Conservation (phyloP, 2,329 filamentous ascomycete genomes). For the Herpotrichia juniperi region DNA sequence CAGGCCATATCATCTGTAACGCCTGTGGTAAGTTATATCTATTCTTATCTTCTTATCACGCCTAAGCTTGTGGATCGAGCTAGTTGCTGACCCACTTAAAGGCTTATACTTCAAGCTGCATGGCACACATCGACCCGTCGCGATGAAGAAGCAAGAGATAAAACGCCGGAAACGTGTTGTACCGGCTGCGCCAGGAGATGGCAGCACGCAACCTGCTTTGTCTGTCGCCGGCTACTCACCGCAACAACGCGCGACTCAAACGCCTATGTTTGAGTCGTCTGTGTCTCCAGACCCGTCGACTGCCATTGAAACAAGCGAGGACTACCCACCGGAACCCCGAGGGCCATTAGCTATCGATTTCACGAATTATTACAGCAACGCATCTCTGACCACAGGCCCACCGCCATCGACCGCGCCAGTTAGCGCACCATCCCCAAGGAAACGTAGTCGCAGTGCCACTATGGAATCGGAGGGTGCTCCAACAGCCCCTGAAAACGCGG, state of each 20-base stretch:
- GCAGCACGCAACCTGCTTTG: slow-evolving; percentile 30
- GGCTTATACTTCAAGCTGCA: slow-evolving; percentile 97
- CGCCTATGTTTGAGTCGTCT: slow-evolving; percentile 39
- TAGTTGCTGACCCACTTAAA: slow-evolving; percentile 42
- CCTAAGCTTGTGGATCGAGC: background rate
- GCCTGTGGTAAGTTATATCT: slow-evolving; percentile 79
- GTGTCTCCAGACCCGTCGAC: slow-evolving; percentile 41
- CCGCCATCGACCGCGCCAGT: slow-evolving; percentile 11
- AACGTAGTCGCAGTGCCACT: slow-evolving; percentile 44
- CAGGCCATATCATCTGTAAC: slow-evolving; percentile 97
- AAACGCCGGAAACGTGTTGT: slow-evolving; percentile 95
- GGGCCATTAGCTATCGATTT: slow-evolving; percentile 45
- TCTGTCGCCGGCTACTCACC: slow-evolving; percentile 39
- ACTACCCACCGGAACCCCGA: slow-evolving; percentile 32
- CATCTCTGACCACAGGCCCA: slow-evolving; percentile 17
- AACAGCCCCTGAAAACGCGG: slow-evolving; percentile 22
- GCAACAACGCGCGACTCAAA: slow-evolving; percentile 31
- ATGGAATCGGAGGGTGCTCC: slow-evolving; percentile 34
- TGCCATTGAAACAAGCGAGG: slow-evolving; percentile 35
- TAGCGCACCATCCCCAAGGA: slow-evolving; percentile 27
- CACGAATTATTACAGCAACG: slow-evolving; percentile 37
- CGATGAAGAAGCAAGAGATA: slow-evolving; percentile 99
- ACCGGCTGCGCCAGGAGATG: slow-evolving; percentile 66
- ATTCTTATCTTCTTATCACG: background rate
- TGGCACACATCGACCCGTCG: slow-evolving; percentile 87